Base-by-base conservation (phyloP, 352 stramenopile genomes). In the Bremia lactucae region DNA sequence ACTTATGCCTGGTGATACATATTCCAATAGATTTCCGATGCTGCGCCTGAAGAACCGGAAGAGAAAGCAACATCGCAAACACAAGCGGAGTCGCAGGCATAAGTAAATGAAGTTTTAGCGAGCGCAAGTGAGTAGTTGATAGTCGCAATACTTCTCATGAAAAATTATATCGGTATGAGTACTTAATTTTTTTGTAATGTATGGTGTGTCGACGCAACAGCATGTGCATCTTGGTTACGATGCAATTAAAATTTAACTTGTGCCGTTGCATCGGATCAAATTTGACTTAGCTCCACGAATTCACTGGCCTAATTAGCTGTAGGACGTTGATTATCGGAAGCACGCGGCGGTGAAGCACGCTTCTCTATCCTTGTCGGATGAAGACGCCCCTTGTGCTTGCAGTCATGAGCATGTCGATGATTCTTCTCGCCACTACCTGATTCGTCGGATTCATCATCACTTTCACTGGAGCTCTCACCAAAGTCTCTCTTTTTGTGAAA, bases 401-500 rank as follows among this genome's bases (percentile, higher is more conserved):
- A 68, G 34, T 58, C 49, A 21, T 52, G 48, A 23, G 50, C 41
- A 35, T 55, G 50, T 6, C 59, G 59, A 25, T 57, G 41, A 28
- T 63, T 38, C 4, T 56, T 49, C 3, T 29, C 22, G 10, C 22
- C 31, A 15, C 36, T 38, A 39, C 42, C 39, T 36, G 67, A 68
- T 13, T 67, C 47, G 41, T 84, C 77, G 34, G 75, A 86, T 46
- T 90, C 79, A 28, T 85, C 81, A 15, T 72, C 75, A 45, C 83
- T 95, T 55, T 96, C 87, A 35, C 83, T 94, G 20, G 83, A 95
- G 60, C 83, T 95, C 59, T 95, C 85, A 14, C 80, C 85, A 49
- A 96, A 96, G 34, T 81, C 65, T 34, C 81, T 72, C 46, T 86
- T 89, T 66, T 96, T 96, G 76, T 96, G 85, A 59, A 95, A 96